Evolutionary conservation across 2,329 filamentous ascomycete species (phyloP).

Genomic region (Xylariomycetidae sp.): DNA sequence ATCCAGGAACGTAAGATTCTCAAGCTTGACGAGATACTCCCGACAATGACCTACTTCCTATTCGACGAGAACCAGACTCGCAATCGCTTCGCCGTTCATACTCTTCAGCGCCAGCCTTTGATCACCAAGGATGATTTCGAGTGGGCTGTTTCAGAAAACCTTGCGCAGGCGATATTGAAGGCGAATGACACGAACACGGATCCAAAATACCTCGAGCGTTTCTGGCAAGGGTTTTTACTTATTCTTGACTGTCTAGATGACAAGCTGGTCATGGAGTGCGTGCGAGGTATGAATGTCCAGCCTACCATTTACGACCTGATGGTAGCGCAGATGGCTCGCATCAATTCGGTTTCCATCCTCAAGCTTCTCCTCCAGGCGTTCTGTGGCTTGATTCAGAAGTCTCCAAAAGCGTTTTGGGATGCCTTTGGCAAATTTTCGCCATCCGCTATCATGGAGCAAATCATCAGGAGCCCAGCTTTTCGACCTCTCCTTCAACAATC

Average conservation of each 20-base stretch:
- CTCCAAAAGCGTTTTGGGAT: constrained; percentile 79
- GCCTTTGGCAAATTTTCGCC: constrained; percentile 77
- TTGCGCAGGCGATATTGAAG: constrained; percentile 60
- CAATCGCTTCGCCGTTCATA: constrained; percentile 59
- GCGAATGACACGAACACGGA: constrained; percentile 44
- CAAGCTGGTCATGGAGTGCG: constrained; percentile 67
- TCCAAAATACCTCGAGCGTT: constrained; percentile 52
- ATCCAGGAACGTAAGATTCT: constrained; percentile 75
- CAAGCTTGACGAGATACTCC: constrained; percentile 66
- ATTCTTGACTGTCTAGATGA: constrained; percentile 71
- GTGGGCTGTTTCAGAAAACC: constrained; percentile 72
- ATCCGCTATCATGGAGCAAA: constrained; percentile 73
- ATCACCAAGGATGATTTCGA: constrained; percentile 74
- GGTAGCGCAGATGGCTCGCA: constrained; percentile 46
- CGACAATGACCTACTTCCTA: constrained; percentile 78
- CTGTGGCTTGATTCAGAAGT: constrained; percentile 64
- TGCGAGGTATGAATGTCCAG: constrained; percentile 74
- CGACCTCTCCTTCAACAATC: constrained; percentile 56
- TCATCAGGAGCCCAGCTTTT: constrained; percentile 68
- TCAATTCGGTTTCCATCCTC: constrained; percentile 52
- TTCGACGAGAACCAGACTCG: constrained; percentile 65
- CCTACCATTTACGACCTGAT: constrained; percentile 62
- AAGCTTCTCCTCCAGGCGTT: constrained; percentile 66
- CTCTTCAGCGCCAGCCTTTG: constrained; percentile 58
- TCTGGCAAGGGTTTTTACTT: constrained; percentile 72